These are phyloP conservation scores for Cymbopogon citratus DNA, from an alignment of 176 grass and related monocot species.

Conservation along the genomic window DNA sequence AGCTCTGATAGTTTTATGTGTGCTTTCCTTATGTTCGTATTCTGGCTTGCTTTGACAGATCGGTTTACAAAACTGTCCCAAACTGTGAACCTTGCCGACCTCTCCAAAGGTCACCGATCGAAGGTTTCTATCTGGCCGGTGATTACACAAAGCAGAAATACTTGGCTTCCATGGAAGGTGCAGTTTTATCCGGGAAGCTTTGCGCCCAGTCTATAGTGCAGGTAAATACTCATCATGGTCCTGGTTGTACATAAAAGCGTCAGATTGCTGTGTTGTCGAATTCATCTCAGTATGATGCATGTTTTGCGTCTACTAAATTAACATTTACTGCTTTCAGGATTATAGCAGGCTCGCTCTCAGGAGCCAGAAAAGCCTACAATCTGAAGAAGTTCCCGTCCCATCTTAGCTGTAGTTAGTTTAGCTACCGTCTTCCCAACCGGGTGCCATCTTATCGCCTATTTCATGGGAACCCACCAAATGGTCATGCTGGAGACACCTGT, in stretches of 20 bases:
- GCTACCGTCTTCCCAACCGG: background rate
- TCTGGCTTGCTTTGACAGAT: slow-evolving; percentile 46
- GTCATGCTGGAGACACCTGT: slow-evolving; percentile 1
- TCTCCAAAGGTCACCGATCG: slow-evolving; percentile 77
- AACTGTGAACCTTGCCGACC: slow-evolving; percentile 83
- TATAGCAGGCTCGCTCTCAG: slow-evolving; percentile 42
- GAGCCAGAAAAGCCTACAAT: slow-evolving; percentile 32
- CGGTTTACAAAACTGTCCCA: slow-evolving; percentile 90
- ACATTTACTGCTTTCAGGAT: slow-evolving; percentile 50
- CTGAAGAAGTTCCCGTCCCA: slow-evolving; percentile 43
- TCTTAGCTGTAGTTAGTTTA: slow-evolving; percentile 22
- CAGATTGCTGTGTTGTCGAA: background rate
- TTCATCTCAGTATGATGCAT: background rate
- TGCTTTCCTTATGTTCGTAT: background rate
- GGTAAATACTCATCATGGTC: slow-evolving; percentile 33
- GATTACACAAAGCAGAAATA: slow-evolving; percentile 99
- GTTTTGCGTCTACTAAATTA: background rate
- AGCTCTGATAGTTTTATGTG: background rate
- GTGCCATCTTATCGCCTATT: too few species aligned
- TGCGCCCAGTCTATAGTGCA: slow-evolving; percentile 84
- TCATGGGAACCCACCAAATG: background rate
- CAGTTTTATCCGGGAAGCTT: slow-evolving; percentile 81
- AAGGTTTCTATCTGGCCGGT: slow-evolving; percentile 87
- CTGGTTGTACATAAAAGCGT: background rate
- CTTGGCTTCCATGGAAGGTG: slow-evolving; percentile 94